These are phyloP conservation scores for Copromyces sp. DNA, from an alignment of 495 filamentous ascomycete species.

Conservation along the genomic window DNA sequence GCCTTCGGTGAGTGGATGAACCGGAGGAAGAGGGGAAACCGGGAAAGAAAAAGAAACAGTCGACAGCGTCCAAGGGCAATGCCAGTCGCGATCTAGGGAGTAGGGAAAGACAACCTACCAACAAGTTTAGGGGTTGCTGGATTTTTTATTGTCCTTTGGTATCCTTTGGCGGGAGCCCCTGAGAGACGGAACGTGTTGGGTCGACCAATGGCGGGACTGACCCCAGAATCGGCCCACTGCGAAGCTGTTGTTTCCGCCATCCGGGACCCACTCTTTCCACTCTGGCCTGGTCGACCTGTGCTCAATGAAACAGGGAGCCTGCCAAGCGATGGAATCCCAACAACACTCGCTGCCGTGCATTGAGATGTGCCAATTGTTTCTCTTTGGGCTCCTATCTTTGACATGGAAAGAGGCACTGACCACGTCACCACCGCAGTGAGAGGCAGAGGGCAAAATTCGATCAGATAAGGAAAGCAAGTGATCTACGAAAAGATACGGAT, in stretches of 20 bases:
- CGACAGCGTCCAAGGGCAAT: not conserved
- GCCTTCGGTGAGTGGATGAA: not conserved
- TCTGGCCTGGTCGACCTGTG: not conserved
- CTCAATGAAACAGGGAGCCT: not conserved
- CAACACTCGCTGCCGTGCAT: not conserved
- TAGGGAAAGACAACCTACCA: constrained; percentile 1
- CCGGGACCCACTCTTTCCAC: constrained; percentile 9
- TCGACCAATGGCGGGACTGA: constrained; percentile 9
- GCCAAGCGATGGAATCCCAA: not conserved
- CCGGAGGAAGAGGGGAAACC: constrained; percentile 3
- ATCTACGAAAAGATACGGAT: not conserved
- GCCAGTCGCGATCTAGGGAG: constrained; percentile 8
- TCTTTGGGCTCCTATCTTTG: not conserved
- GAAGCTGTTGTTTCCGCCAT: constrained; percentile 16
- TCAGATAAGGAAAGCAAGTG: not conserved
- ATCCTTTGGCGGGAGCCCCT: not conserved
- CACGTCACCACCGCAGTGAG: not conserved
- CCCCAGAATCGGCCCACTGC: constrained; percentile 24
- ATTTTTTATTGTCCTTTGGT: constrained; percentile 12
- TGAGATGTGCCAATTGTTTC: not conserved
- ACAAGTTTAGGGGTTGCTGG: constrained; percentile 12
- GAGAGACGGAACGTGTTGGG: not conserved
- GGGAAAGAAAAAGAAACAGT: constrained; percentile 6
- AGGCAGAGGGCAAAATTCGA: not conserved
- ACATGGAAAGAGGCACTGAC: not conserved